phyloP scores from a whole-genome alignment of 139 green algal genomes.

The Chlamydomonas urium region DNA sequence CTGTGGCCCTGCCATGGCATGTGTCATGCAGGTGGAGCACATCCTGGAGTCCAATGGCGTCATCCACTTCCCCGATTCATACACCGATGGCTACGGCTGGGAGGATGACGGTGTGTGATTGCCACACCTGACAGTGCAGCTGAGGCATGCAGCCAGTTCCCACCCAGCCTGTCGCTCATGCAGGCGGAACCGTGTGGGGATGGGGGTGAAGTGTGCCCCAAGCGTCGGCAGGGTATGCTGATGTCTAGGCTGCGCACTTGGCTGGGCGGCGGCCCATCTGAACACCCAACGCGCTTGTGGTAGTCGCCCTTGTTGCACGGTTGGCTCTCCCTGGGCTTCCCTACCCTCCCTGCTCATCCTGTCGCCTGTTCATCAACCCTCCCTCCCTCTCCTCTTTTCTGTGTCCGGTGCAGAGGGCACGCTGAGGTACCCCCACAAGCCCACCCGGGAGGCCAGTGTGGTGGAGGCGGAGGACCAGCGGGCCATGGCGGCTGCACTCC shows the following conservation, averaged over 20 bases:
- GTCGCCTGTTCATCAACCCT: no score
- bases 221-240: not conserved
- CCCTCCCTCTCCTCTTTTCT: not conserved
- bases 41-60: slow-evolving; percentile 50
- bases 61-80: slow-evolving; percentile 54
- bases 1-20: no score
- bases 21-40: slow-evolving; percentile 28
- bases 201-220: no score
- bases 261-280: no score
- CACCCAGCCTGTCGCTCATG: not conserved
- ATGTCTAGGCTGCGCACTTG: not conserved
- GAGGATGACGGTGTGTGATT: slow-evolving; percentile 24
- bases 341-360: not conserved
- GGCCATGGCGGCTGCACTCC: not conserved
- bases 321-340: not conserved
- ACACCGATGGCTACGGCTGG: slow-evolving; percentile 34
- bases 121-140: not conserved
- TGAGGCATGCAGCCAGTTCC: not conserved
- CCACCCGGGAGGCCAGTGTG: not conserved
- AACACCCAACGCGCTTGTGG: no score
- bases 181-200: not conserved
- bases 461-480: slow-evolving; percentile 2
- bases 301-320: no score
- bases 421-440: slow-evolving; percentile 13
- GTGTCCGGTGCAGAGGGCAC: not conserved